Base-by-base conservation (phyloP, 2,329 filamentous ascomycete genomes). In the Botrytis paeoniae region DNA sequence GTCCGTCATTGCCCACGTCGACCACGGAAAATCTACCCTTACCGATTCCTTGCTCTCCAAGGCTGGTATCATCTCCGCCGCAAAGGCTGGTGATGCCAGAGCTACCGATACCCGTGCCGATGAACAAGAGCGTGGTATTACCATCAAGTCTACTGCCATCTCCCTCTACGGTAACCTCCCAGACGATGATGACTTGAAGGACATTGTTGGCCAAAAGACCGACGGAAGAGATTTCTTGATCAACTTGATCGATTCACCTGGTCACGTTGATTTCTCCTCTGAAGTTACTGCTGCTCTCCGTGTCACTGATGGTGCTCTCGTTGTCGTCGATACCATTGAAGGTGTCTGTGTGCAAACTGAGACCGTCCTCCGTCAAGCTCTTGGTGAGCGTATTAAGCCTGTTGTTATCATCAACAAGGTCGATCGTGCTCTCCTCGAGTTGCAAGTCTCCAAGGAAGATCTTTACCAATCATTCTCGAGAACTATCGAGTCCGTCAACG, bases 331-430 rank as follows among this genome's bases (percentile, higher is more conserved):
- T 89, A 98, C 95, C 86, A 93, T 99, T 80, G 96, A 98, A 87
- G 96, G 96, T 94, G 97, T 99, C 82, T 99, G 96, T 86, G 96
- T 99, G 84, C 96, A 99, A 90, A 99, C 96, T 83, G 96, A 99
- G 92, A 99, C 96, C 83, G 96, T 99, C 82, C 91, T 99, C 80
- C 95, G 96, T 84, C 96, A 99, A 89, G 95, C 96, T 85, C 94
- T 99, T 81, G 93, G 94, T 91, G 96, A 99, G 92, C 95, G 96
- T 88, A 99, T 99, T 87, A 98, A 98, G 93, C 96, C 96, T 82
- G 95, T 99, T 83, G 91, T 98, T 84, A 93, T 98, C 86, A 98
- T 99, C 91, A 99, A 99, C 94, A 99, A 99, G 93, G 96, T 99
- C 86, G 96, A 99, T 85, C 95, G 96, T 88, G 95, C 96, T 86